Percentiles rank a stretch among this genome's conserved stretches.
These are phyloP conservation scores for Inosperma sp. DNA, from an alignment of 768 basidiomycete species.

Conservation along the genomic window DNA sequence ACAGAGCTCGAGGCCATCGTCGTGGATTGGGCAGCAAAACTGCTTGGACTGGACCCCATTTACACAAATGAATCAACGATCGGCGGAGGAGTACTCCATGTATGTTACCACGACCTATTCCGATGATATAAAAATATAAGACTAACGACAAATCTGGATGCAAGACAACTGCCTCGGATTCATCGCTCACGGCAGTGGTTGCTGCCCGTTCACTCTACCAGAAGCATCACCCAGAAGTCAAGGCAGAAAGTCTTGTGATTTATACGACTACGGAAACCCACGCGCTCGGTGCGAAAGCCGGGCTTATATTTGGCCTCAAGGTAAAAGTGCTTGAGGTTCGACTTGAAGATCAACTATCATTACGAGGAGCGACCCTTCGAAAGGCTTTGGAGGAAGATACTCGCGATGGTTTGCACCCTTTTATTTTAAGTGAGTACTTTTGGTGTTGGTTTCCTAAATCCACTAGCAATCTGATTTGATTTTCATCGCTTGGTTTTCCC, in stretches of 20 bases:
- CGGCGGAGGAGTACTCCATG: constrained; percentile 85
- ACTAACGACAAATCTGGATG: background rate
- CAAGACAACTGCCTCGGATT: constrained; percentile 84
- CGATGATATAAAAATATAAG: too few relatives aligned
- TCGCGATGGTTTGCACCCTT: constrained; percentile 60
- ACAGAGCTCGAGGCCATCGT: constrained; percentile 86
- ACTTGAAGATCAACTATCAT: constrained; percentile 56
- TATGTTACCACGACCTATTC: constrained; percentile 23
- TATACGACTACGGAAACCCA: constrained; percentile 92
- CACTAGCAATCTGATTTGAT: too few relatives aligned
- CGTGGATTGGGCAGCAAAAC: constrained; percentile 87
- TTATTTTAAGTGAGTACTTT: constrained; percentile 62
- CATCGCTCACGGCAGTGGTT: constrained; percentile 68
- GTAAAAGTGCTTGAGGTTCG: constrained; percentile 68
- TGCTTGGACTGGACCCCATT: constrained; percentile 65
- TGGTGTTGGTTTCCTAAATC: too few relatives aligned
- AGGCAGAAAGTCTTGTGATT: constrained; percentile 62
- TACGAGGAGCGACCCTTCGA: constrained; percentile 60
- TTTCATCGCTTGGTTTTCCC: too few relatives aligned
- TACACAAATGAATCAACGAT: constrained; percentile 64
- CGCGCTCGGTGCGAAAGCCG: constrained; percentile 74
- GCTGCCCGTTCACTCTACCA: constrained; percentile 71
- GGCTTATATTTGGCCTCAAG: constrained; percentile 69
- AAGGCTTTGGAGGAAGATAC: constrained; percentile 62
- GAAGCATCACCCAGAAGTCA: constrained; percentile 42